Evolutionary conservation across 306 rosid species (phyloP), one percentile per base, ranked within the genome.

Genomic region (Canavalia gladiata): DNA sequence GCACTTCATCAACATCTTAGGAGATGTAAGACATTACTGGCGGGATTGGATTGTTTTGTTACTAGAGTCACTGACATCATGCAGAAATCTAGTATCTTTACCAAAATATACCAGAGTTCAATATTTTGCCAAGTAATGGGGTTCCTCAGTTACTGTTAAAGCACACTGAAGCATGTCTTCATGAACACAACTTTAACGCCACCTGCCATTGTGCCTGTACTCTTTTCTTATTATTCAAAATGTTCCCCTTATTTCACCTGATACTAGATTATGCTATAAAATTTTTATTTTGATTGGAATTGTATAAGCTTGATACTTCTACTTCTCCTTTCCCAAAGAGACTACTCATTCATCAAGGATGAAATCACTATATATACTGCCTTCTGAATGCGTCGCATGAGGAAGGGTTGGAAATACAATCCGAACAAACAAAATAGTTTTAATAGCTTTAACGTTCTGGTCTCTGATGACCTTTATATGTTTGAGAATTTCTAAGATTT

Each of bases 151-250:
- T 64, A 54, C 43, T 71, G 29, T 35, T 45, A 31, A 29, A 49
- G 41, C 65, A 37, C 58, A 35, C 33, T 60, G 42, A 35, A 47
- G 25, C 25, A 18, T 18, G 25, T 18, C 25, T 18, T 49, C 25
- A 12, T 34, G 25, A 63, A 25, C 47, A 29, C 74, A 50, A 35
- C 35, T 30, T 80, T 43, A 55, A 67, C 41, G 9, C 43, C 43
- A 18, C 25, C 25, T 18, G 42, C 11, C 50, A 58, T 56, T 13
- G 6, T 35, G 5, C 57, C 66, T 62, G 52, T 52, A 58, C 52
- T 49, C 72, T 18, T 77, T 58, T 79, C 69, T 34, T 62, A n/a
- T 78, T 56, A 35, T 70, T 59, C 63, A 70, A 35, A 18, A n/a
- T 57, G 31, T 56, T 39, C 71, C 59, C 39, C 55, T 47, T 4